Evolutionary conservation across 2,329 filamentous ascomycete species (phyloP).

Genomic region (Trichoderma simmonsii): DNA sequence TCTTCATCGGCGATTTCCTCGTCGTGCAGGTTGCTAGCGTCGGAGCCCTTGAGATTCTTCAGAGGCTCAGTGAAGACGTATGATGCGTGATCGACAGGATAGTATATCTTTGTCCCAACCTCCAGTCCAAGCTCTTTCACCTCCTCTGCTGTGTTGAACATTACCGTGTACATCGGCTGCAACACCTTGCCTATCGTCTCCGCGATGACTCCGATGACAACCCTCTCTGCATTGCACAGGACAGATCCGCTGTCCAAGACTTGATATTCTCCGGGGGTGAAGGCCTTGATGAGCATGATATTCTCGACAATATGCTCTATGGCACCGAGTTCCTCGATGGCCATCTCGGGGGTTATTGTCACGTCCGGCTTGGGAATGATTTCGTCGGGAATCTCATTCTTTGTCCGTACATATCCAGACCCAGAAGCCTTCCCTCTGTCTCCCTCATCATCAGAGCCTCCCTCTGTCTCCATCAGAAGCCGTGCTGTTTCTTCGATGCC

Average conservation of each 20-base stretch:
- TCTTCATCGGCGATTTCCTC: conserved; percentile 86
- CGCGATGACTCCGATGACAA: conserved; percentile 74
- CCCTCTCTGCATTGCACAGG: conserved; percentile 72
- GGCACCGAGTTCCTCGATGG: conserved; percentile 70
- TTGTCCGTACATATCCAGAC: conserved; percentile 62
- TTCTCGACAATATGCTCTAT: conserved; percentile 78
- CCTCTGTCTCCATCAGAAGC: conserved; percentile 80
- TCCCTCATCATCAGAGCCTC: conserved; percentile 74
- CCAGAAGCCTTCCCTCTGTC: conserved; percentile 43
- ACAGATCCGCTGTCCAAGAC: conserved; percentile 83
- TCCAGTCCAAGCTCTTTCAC: conserved; percentile 64
- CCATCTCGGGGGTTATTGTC: conserved; percentile 71
- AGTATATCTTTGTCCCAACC: conserved; percentile 71
- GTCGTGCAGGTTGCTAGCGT: conserved; percentile 92
- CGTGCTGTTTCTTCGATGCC: conserved; percentile 79
- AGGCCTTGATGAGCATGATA: conserved; percentile 73
- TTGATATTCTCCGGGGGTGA: conserved; percentile 74
- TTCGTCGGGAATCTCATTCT: conserved; percentile 72
- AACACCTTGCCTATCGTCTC: conserved; percentile 85
- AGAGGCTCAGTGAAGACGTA: conserved; percentile 86
- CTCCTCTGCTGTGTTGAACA: conserved; percentile 67
- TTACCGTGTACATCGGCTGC: conserved; percentile 80
- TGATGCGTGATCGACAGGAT: conserved; percentile 71
- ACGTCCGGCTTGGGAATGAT: conserved; percentile 72
- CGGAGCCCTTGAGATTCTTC: conserved; percentile 77